These are phyloP conservation scores for Fraxinus nigra DNA, from an alignment of 305 asterid genomes.

Conservation along the genomic window DNA sequence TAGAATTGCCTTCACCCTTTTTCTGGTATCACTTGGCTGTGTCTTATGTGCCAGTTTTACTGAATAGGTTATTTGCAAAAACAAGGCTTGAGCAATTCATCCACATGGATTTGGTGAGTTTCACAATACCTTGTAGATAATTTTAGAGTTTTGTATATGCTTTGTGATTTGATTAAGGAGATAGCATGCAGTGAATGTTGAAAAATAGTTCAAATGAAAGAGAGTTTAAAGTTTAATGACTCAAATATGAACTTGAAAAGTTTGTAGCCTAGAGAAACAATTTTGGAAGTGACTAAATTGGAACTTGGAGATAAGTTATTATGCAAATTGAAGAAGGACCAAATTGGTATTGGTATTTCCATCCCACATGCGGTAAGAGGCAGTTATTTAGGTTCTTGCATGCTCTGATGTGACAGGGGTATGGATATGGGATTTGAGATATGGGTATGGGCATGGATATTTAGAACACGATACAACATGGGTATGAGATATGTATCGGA, in stretches of 20 bases:
- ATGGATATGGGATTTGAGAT: no score
- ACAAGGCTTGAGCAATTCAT: constrained; percentile 69
- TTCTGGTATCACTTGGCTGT: constrained; percentile 16
- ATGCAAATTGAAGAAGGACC: not conserved
- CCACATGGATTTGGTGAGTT: constrained; percentile 81
- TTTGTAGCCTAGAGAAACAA: not conserved
- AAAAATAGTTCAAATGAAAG: not conserved
- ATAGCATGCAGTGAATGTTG: not conserved
- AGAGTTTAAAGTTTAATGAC: not conserved
- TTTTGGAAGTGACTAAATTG: not conserved
- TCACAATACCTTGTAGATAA: not conserved
- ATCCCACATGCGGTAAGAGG: not conserved
- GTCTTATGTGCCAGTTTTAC: constrained; percentile 23
- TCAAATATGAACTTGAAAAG: not conserved
- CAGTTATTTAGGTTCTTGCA: not conserved
- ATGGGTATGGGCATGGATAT: no score
- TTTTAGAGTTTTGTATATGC: not conserved
- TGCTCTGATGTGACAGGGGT: no score
- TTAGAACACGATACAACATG: no score
- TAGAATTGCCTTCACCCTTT: not conserved
- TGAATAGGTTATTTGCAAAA: constrained; percentile 63
- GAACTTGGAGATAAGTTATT: not conserved
- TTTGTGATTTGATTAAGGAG: not conserved
- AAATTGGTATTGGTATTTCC: not conserved
- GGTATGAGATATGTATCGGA: no score